These are phyloP conservation scores for Phytophthora boehmeriae DNA, from an alignment of 352 stramenopile genomes.

Conservation along the genomic window DNA sequence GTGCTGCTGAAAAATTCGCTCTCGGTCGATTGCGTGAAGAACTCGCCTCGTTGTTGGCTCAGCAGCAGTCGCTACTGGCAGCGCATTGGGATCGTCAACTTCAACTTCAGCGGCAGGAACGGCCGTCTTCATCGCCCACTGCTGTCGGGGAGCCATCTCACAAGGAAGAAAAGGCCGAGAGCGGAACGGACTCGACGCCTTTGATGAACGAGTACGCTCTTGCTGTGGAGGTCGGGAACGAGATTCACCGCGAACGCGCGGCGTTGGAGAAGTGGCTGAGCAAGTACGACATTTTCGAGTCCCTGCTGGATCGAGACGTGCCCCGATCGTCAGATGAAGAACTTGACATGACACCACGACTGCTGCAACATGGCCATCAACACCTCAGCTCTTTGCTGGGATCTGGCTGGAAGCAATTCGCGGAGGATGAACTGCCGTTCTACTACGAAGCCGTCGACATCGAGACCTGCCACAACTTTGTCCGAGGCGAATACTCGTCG, in stretches of 20 bases:
- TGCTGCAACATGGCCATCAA: no score
- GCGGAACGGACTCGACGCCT: background rate
- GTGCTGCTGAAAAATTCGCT: slow-evolving; percentile 1
- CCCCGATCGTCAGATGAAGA: background rate
- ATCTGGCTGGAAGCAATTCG: slow-evolving; percentile 26
- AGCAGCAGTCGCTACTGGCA: slow-evolving; percentile 9
- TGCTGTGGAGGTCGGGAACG: slow-evolving; percentile 25
- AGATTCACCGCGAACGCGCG: slow-evolving; percentile 20
- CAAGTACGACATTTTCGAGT: slow-evolving; percentile 31
- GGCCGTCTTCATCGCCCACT: background rate
- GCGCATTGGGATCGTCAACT: slow-evolving; percentile 7
- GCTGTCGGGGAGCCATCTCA: background rate
- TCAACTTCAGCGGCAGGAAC: background rate
- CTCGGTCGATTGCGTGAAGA: slow-evolving; percentile 9
- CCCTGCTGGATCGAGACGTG: slow-evolving; percentile 20
- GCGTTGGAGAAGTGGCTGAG: slow-evolving; percentile 14
- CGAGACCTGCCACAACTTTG: slow-evolving; percentile 13
- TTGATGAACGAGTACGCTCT: slow-evolving; percentile 7
- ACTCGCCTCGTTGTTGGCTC: background rate
- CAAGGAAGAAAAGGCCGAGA: background rate
- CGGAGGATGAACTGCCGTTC: slow-evolving; percentile 35
- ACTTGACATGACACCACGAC: background rate
- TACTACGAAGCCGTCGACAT: slow-evolving; percentile 36
- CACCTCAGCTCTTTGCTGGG: no score
- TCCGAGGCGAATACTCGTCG: slow-evolving; percentile 13